These are phyloP conservation scores for Bassia scoparia DNA, from an alignment of 148 eudicot genomes.

Conservation along the genomic window DNA sequence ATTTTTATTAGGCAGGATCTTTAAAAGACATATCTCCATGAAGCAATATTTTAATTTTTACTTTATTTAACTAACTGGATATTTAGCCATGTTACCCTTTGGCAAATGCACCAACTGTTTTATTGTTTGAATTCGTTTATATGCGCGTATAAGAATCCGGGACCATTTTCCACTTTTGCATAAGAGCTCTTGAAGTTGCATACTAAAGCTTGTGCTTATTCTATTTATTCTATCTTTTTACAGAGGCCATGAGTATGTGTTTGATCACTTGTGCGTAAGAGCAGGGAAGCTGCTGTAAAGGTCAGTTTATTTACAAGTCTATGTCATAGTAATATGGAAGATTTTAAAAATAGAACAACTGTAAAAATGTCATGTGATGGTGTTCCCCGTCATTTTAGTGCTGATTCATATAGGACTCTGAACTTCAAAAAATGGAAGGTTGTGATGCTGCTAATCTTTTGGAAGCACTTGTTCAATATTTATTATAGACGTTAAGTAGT, in stretches of 20 bases:
- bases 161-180: background rate
- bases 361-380: background rate
- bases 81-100: background rate
- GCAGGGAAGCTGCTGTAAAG: constrained; percentile 81
- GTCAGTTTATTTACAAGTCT: constrained; percentile 34
- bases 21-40: no score
- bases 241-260: constrained; percentile 97
- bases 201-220: constrained; percentile 10
- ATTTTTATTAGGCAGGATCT: background rate
- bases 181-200: background rate
- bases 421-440: no score
- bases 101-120: background rate
- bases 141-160: background rate
- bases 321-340: background rate
- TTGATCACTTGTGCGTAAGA: constrained; percentile 99
- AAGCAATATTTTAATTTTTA: background rate
- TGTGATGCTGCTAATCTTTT: no score
- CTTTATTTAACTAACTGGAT: background rate
- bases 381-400: background rate
- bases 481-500: no score
- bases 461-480: background rate
- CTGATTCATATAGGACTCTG: background rate
- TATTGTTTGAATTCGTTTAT: background rate
- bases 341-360: constrained; percentile 1
- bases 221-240: constrained; percentile 17